Evolutionary conservation across 805 yeast species (phyloP).

Genomic region (Starmerella bombi): DNA sequence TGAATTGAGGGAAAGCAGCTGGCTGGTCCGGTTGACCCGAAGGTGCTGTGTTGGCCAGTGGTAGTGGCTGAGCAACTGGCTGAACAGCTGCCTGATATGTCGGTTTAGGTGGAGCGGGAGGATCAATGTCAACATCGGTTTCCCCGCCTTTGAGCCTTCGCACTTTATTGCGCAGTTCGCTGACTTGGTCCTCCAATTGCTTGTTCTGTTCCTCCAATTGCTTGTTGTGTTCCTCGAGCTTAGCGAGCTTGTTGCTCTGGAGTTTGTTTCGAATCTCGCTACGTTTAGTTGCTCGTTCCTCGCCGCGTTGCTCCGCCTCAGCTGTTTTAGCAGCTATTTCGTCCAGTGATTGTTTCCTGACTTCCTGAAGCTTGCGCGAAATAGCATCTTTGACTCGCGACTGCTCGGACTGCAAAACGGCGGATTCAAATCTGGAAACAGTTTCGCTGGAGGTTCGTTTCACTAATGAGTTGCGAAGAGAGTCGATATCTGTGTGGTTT

Average conservation of each 20-base stretch:
- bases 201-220: slow-evolving; percentile 10
- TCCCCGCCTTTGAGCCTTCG: slow-evolving; percentile 20
- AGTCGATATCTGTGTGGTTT: slow-evolving; percentile 3
- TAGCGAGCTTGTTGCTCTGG: slow-evolving; percentile 41
- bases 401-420: slow-evolving; percentile 14
- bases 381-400: slow-evolving; percentile 15
- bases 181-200: slow-evolving; percentile 13
- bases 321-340: background rate
- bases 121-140: slow-evolving; percentile 3
- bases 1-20: too few relatives aligned
- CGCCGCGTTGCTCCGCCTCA: slow-evolving; percentile 11
- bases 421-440: slow-evolving; percentile 8
- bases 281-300: slow-evolving; percentile 11
- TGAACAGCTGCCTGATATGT: too few relatives aligned
- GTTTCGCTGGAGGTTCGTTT: slow-evolving; percentile 3
- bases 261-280: slow-evolving; percentile 30
- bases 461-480: slow-evolving; percentile 5
- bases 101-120: background rate
- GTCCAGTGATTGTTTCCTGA: too few relatives aligned
- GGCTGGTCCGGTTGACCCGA: too few relatives aligned
- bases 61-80: too few relatives aligned
- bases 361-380: slow-evolving; percentile 10
- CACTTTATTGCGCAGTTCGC: slow-evolving; percentile 14
- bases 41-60: too few relatives aligned
- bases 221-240: slow-evolving; percentile 31